Evolutionary conservation across 768 basidiomycete species (phyloP), one percentile per base, ranked within the genome.

Genomic region (Podaxis sp.): DNA sequence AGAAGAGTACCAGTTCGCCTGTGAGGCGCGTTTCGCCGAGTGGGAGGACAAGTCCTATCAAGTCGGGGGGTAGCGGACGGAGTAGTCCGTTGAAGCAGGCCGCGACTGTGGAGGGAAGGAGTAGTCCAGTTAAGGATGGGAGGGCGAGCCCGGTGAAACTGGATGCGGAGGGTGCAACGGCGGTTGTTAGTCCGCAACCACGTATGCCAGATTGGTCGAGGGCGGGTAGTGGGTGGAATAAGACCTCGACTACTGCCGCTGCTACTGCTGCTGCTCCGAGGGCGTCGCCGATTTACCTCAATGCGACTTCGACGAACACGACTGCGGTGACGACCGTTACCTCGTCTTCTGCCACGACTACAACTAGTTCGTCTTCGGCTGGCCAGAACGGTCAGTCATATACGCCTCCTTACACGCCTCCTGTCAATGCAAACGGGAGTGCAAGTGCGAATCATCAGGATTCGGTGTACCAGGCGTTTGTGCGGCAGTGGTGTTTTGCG

Each of bases 401-500:
- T 53, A 53, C 52, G 13, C 30, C 52, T 26, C 30, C 52, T 6
- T 53, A 26, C 30, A 28, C 52, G 17, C 19, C 54, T 40, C 11
- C 54, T 38, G 19, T 22, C 9, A 42, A 42, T 49, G 19, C 1
- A 0, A 12, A 12, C 12, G 8, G 24, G 22, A 12, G 22, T 51
- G 42, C 65, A 46, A 51, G 59, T 12, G 58, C 65, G 6, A 52
- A 54, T 22, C 65, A 68, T 19, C 69, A 68, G 49, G 79, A 77
- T 19, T 72, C 73, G 9, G 64, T 78, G 15, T 88, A 88, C 68
- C 81, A 87, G 59, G 85, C 86, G 24, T 84, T 89, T 63, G 82
- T 89, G 55, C 68, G 76, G 59, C 83, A 87, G 70, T 89, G 88
- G 88, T 89, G 88, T 71, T 89, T 89, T 72, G 86, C 86, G 7